Base-by-base conservation (phyloP, 345 rosid species). In the Pelargonium nanum region DNA sequence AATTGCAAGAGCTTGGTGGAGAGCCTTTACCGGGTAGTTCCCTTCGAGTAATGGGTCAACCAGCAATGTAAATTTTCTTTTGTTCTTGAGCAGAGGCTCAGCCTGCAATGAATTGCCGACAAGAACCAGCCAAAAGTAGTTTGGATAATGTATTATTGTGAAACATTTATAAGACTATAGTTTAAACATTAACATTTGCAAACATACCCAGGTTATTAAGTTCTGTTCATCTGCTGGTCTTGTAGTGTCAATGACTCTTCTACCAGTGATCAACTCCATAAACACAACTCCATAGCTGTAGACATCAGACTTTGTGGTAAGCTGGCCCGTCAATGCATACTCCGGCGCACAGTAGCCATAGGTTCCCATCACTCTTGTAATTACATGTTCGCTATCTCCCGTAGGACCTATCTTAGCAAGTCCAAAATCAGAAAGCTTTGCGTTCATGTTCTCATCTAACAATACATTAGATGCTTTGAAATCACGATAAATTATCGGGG, bases 1-100 rank as follows among this genome's bases (percentile, higher is more conserved):
- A 55, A 90, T 82, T 6, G 92, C 97, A 53, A 90, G 87, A 0
- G 85, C 95, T 78, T 90, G 92, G 66, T 87, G 87, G 68, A 90
- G 74, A 30, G 80, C 87, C 59, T 80, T 85, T 65, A 79, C 97
- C 0, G 92, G 83, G 45, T 83, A 82, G 55, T 62, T 60, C 45
- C 52, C 83, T 53, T 19, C 70, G 22, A 90, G 76, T 0, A 72
- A 66, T 63, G 95, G 90, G 79, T 90, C 97, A 6, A 88, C 90
- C 88, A 90, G 76, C 26, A 80, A 81, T 2, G 92, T 86, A 13
- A 73, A 90, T 64, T 61, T 71, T 72, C 82, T 90, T 0, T 92
- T 95, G 19, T 90, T 84, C 70, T 65, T 77, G 71, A 90, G 85
- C 52, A 77, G 73, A 6, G 90, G 95, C 69, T 67, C 75, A 55